A percentile compares a stretch with the other conserved stretches of the same genome.
Evolutionary conservation across 768 basidiomycete species (phyloP).

Genomic region (Gloeostereum incarnatum): DNA sequence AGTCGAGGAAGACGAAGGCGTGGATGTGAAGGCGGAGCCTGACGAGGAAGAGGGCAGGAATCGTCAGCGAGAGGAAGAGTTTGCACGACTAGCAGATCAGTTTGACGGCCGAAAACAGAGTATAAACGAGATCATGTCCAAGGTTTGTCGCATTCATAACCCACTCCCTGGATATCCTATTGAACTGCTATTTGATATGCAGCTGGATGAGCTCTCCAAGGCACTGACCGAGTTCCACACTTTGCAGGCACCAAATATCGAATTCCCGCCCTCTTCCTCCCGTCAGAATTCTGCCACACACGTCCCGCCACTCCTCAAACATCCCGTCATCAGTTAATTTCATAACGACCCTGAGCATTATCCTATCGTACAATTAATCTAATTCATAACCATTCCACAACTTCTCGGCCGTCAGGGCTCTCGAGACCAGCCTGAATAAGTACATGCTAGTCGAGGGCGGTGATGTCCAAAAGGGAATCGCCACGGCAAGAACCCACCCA

Average conservation of each 20-base stretch:
- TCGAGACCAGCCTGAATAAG: conserved; percentile 13
- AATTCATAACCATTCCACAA: not conserved
- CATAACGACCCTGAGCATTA: not conserved
- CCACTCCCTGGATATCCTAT: conserved; percentile 4
- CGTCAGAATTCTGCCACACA: conserved; percentile 19
- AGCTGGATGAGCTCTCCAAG: conserved; percentile 53
- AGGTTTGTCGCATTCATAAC: conserved; percentile 31
- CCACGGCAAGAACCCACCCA: too few species aligned
- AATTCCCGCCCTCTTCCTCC: conserved; percentile 22
- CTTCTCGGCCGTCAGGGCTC: not conserved
- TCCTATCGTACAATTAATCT: not conserved
- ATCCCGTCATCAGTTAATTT: conserved; percentile 1
- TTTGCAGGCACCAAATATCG: conserved; percentile 34
- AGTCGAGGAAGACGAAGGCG: conserved; percentile 38
- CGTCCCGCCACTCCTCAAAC: conserved; percentile 7
- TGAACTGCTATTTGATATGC: conserved; percentile 6
- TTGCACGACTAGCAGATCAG: conserved; percentile 54
- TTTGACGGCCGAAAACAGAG: conserved; percentile 64
- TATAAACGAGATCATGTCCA: conserved; percentile 65
- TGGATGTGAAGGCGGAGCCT: conserved; percentile 29
- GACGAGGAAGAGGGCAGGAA: conserved; percentile 48
- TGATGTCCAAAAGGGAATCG: too few species aligned
- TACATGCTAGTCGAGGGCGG: too few species aligned
- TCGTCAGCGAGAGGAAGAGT: conserved; percentile 55
- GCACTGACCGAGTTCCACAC: conserved; percentile 41